These are phyloP conservation scores for Cryphonectria carpinicola DNA, from an alignment of 2,329 filamentous ascomycete species.

Conservation along the genomic window DNA sequence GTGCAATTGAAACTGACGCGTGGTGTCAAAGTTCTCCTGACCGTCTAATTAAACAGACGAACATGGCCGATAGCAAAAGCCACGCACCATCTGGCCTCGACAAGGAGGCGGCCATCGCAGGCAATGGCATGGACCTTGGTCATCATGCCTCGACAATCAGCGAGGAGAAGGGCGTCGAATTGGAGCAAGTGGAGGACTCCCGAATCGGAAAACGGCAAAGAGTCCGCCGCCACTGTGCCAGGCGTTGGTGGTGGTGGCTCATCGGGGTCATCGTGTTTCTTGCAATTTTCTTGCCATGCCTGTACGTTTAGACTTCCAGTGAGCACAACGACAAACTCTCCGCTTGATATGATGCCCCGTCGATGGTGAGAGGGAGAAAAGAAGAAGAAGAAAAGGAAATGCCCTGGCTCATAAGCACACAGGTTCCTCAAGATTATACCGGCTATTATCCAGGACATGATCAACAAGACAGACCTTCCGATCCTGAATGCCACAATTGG, in stretches of 20 bases:
- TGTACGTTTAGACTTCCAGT: neutral
- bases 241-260: slow-evolving; percentile 18
- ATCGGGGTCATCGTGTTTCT: slow-evolving; percentile 10
- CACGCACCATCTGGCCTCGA: neutral
- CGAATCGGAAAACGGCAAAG: neutral
- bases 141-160: neutral
- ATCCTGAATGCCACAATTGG: slow-evolving; percentile 15
- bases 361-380: neutral
- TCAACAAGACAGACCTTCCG: slow-evolving; percentile 14
- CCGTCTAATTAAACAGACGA: neutral
- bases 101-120: neutral
- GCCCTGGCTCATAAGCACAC: neutral
- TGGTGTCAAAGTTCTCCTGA: neutral
- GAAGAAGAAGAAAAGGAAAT: neutral
- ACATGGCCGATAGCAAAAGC: neutral
- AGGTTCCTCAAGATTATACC: slow-evolving; percentile 17
- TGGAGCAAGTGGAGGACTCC: neutral
- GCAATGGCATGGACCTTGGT: neutral
- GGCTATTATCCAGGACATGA: slow-evolving; percentile 13
- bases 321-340: neutral
- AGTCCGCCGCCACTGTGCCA: slow-evolving; percentile 9
- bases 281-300: slow-evolving; percentile 10
- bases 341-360: neutral
- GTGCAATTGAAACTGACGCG: neutral
- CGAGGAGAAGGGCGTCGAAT: neutral